Percentiles rank a stretch among this genome's conserved stretches.
These are phyloP conservation scores for Saccharomycopsis javanensis DNA, from an alignment of 805 yeast species.

Conservation along the genomic window DNA sequence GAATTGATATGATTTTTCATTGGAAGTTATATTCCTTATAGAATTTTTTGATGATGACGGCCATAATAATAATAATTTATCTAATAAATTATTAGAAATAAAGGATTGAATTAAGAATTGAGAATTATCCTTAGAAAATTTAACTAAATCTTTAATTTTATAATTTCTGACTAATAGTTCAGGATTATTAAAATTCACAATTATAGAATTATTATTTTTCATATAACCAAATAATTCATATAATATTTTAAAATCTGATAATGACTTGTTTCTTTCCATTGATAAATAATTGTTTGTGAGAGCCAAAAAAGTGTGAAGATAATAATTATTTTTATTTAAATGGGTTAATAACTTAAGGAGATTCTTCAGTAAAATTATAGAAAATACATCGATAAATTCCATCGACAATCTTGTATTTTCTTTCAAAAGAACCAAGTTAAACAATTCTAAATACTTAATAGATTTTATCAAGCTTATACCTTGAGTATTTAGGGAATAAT, in stretches of 20 bases:
- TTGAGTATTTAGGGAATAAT: neutral
- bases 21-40: neutral
- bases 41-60: neutral
- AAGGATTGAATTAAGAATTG: constrained; percentile 6
- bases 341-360: neutral
- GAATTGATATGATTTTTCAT: neutral
- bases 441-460: constrained; percentile 7
- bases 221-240: constrained; percentile 6
- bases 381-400: neutral
- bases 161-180: constrained; percentile 2
- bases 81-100: constrained; percentile 6
- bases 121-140: constrained; percentile 15
- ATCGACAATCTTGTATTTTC: neutral
- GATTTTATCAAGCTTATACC: constrained; percentile 5
- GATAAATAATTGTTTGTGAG: constrained; percentile 1
- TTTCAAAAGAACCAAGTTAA: neutral
- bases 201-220: neutral
- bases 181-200: constrained; percentile 4
- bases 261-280: neutral
- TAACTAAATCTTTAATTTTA: constrained; percentile 14
- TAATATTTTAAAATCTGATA: neutral
- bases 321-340: neutral
- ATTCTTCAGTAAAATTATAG: neutral
- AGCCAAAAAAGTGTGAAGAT: neutral
- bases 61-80: neutral